phyloP scores from a whole-genome alignment of 73 alveolate species.

The Breviolum minutum region DNA sequence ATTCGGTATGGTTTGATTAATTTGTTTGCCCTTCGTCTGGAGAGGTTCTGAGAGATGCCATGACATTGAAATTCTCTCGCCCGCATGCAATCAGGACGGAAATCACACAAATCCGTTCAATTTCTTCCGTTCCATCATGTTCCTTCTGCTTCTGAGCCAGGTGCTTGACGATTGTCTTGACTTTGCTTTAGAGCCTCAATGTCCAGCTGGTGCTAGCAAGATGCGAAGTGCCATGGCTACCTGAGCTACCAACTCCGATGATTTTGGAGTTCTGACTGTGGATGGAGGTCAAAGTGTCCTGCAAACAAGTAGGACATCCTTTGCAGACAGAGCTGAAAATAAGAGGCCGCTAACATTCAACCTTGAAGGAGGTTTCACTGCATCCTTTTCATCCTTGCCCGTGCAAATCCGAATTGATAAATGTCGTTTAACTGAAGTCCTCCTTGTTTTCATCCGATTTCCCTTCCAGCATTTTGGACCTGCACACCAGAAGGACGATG shows the following conservation, averaged over 20 bases:
- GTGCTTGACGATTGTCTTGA: constrained; percentile 64
- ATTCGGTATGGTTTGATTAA: no score
- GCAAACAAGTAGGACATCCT: not conserved
- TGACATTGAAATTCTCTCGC: no score
- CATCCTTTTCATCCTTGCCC: no score
- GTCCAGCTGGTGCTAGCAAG: not conserved
- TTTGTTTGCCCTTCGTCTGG: no score
- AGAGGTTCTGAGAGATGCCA: no score
- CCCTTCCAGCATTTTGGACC: constrained; percentile 88
- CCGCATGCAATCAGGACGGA: no score
- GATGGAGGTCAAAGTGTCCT: constrained; percentile 86
- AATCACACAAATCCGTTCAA: no score
- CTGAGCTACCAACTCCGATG: constrained; percentile 33
- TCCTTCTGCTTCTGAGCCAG: not conserved
- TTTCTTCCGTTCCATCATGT: no score
- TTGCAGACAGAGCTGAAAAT: no score
- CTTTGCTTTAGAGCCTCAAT: constrained; percentile 57
- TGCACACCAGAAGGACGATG: not conserved
- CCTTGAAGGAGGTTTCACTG: no score
- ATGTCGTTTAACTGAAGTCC: not conserved
- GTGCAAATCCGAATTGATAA: not conserved
- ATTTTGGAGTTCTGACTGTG: constrained; percentile 59
- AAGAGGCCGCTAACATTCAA: no score
- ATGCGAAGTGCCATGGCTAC: not conserved
- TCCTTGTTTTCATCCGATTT: constrained; percentile 55